Percentiles rank a stretch among this genome's conserved stretches.
Evolutionary conservation across 768 basidiomycete genomes (phyloP).

Genomic region (Rubroboletus satanas): DNA sequence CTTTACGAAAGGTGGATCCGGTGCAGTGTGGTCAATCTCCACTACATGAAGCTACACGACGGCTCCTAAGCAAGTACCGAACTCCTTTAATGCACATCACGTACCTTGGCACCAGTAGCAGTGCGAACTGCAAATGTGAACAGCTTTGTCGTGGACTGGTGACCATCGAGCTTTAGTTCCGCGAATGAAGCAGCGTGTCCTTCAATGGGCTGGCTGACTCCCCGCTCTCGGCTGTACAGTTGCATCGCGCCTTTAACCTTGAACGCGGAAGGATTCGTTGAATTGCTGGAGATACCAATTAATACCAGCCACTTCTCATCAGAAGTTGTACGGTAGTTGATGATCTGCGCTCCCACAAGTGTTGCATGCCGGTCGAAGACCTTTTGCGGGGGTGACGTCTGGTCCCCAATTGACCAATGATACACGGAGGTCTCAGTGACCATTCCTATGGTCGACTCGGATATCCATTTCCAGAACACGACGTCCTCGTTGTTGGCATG

Average conservation of each 20-base stretch:
- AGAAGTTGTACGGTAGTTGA: slow-evolving; percentile 90
- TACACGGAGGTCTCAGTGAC: slow-evolving; percentile 92
- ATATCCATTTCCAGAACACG: slow-evolving; percentile 99
- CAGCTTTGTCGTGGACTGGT: slow-evolving; percentile 79
- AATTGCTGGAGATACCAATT: slow-evolving; percentile 89
- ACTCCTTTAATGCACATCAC: slow-evolving; percentile 18
- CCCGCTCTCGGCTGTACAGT: slow-evolving; percentile 87
- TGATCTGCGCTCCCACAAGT: slow-evolving; percentile 93
- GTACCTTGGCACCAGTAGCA: slow-evolving; percentile 95
- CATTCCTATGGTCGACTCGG: slow-evolving; percentile 85
- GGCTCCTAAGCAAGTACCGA: slow-evolving; percentile 5
- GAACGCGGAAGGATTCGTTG: slow-evolving; percentile 92
- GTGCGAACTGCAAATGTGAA: slow-evolving; percentile 96
- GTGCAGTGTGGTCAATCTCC: slow-evolving; percentile 93
- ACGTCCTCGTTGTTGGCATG: slow-evolving; percentile 92
- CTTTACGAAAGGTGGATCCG: slow-evolving; percentile 91
- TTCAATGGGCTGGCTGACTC: slow-evolving; percentile 96
- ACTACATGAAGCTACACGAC: slow-evolving; percentile 85
- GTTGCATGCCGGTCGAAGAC: slow-evolving; percentile 95
- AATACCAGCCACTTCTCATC: slow-evolving; percentile 99
- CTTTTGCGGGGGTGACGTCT: slow-evolving; percentile 80
- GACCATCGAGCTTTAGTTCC: slow-evolving; percentile 85
- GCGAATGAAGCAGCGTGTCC: slow-evolving; percentile 98
- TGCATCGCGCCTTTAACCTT: slow-evolving; percentile 99
- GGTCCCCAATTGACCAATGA: slow-evolving; percentile 82